Conservation (phyloP, 2,329 filamentous ascomycete genomes). For the Kalmusia sp. region DNA sequence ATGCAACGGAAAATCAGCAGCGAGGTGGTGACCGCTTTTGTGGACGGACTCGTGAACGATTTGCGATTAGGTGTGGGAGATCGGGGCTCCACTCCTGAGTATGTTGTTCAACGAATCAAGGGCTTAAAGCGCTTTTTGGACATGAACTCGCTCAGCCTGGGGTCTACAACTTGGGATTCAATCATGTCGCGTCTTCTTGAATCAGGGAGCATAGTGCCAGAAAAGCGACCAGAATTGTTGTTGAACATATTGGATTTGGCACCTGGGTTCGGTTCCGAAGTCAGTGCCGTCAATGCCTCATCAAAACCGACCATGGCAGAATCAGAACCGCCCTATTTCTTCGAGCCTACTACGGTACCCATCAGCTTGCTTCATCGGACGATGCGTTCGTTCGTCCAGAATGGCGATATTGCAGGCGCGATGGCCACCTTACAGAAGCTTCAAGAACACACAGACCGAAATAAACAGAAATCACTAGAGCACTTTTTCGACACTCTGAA, state of each 20-base stretch:
- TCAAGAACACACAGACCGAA: conserved; percentile 51
- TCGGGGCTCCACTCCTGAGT: conserved; percentile 45
- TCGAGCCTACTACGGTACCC: conserved; percentile 52
- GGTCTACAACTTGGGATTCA: conserved; percentile 53
- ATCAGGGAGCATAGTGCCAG: conserved; percentile 54
- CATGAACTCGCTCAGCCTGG: conserved; percentile 47
- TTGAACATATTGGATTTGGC: conserved; percentile 49
- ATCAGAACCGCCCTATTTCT: conserved; percentile 47
- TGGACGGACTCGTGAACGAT: conserved; percentile 59
- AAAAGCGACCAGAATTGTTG: conserved; percentile 54
- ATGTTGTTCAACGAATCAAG: conserved; percentile 43
- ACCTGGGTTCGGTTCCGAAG: conserved; percentile 50
- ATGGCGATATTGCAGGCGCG: conserved; percentile 48
- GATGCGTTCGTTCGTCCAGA: conserved; percentile 48
- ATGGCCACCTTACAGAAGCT: conserved; percentile 47
- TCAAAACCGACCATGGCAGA: conserved; percentile 18
- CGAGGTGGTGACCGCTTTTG: conserved; percentile 63
- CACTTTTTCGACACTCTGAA: conserved; percentile 50
- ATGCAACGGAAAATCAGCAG: conserved; percentile 61
- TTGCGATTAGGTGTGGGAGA: conserved; percentile 53
- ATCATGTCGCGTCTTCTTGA: conserved; percentile 59
- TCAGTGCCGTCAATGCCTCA: conserved; percentile 46
- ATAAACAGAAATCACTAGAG: conserved; percentile 51
- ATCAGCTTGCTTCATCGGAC: conserved; percentile 53
- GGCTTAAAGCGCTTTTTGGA: conserved; percentile 47